These are phyloP conservation scores for Amanita phalloides DNA, from an alignment of 768 basidiomycete genomes.

Conservation along the genomic window DNA sequence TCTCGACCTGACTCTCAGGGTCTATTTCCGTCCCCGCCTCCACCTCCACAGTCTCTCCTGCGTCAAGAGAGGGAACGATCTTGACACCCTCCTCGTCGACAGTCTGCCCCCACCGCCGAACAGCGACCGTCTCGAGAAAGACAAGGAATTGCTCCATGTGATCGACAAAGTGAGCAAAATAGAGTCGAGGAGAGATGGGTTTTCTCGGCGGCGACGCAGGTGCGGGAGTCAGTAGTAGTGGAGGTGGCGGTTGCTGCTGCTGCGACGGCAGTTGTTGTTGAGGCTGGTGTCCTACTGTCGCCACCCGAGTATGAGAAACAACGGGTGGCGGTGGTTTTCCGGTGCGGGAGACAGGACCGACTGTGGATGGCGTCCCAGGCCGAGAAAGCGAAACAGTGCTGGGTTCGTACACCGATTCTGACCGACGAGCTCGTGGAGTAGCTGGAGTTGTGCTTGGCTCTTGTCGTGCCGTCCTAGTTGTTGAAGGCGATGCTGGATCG, in stretches of 20 bases:
- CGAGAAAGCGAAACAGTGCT: neutral
- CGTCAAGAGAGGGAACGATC: slow-evolving; percentile 1
- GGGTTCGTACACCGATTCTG: neutral
- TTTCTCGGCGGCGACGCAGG: slow-evolving; percentile 26
- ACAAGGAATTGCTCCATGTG: slow-evolving; percentile 73
- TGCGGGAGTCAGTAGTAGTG: slow-evolving; percentile 9
- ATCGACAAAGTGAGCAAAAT: slow-evolving; percentile 92
- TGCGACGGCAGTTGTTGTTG: neutral
- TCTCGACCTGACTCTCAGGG: slow-evolving; percentile 14
- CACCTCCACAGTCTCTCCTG: slow-evolving; percentile 3
- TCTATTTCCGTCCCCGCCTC: slow-evolving; percentile 19
- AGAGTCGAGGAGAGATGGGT: slow-evolving; percentile 71
- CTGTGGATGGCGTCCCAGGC: slow-evolving; percentile 1
- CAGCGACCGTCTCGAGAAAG: slow-evolving; percentile 84
- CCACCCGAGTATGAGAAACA: neutral
- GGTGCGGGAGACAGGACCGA: neutral
- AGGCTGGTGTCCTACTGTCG: neutral
- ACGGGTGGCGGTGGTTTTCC: neutral
- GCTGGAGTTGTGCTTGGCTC: neutral
- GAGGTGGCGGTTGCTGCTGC: neutral
- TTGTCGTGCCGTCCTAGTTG: neutral
- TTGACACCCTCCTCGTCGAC: slow-evolving; percentile 21
- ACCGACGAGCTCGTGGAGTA: too few species aligned
- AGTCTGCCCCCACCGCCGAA: slow-evolving; percentile 68
- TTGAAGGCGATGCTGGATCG: neutral